Evolutionary conservation across 495 filamentous ascomycete species (phyloP).

Genomic region (Clohesyomyces aquaticus): DNA sequence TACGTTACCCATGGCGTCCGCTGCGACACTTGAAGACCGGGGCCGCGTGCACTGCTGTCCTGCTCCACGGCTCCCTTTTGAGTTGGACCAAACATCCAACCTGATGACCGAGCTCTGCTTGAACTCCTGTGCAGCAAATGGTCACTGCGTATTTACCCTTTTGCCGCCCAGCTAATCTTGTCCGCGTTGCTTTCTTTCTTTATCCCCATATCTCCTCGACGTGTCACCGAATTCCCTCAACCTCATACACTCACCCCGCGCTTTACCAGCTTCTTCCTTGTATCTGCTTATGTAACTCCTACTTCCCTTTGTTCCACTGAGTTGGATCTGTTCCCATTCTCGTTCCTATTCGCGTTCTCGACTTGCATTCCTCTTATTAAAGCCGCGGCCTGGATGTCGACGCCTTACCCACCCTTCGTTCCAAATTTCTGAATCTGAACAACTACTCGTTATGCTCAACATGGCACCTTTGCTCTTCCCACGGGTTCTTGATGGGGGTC

Average conservation of each 20-base stretch:
- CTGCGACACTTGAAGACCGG: slow-evolving; percentile 12
- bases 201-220: not conserved
- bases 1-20: slow-evolving; percentile 24
- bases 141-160: slow-evolving; percentile 17
- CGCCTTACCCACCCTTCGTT: not conserved
- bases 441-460: slow-evolving; percentile 13
- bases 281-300: slow-evolving; percentile 24
- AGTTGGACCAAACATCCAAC: slow-evolving; percentile 33
- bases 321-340: slow-evolving; percentile 6
- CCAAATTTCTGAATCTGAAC: slow-evolving; percentile 3
- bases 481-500: slow-evolving; percentile 32
- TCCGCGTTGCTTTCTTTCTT: slow-evolving; percentile 10
- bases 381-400: slow-evolving; percentile 23
- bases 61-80: slow-evolving; percentile 24
- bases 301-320: slow-evolving; percentile 1
- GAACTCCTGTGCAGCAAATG: slow-evolving; percentile 35
- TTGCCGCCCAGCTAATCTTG: slow-evolving; percentile 31
- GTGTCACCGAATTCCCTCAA: slow-evolving; percentile 2
- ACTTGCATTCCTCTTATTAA: slow-evolving; percentile 5
- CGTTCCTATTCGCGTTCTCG: slow-evolving; percentile 3
- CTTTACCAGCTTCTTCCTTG: slow-evolving; percentile 3
- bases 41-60: slow-evolving; percentile 6
- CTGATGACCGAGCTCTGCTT: slow-evolving; percentile 15
- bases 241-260: slow-evolving; percentile 15
- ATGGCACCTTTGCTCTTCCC: slow-evolving; percentile 29